phyloP scores from a whole-genome alignment of 441 rosid genomes.

The Geranium incanum region DNA sequence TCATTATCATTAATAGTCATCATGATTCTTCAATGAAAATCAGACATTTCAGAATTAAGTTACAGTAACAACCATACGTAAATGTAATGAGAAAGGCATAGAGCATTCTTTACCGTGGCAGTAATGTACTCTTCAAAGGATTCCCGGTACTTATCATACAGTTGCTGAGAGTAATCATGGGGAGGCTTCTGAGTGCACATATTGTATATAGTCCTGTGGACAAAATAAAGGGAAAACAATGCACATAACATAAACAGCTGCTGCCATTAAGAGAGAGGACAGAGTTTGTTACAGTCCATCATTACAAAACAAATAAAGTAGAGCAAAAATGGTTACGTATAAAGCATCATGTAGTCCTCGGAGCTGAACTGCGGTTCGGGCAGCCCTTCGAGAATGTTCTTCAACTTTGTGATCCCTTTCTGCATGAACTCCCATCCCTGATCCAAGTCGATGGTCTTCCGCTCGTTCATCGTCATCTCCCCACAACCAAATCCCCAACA shows the following conservation, averaged over 20 bases:
- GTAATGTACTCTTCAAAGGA: conserved; percentile 66
- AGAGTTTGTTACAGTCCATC: neutral
- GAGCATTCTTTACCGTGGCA: conserved; percentile 42
- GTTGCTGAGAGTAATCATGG: conserved; percentile 79
- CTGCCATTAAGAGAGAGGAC: neutral
- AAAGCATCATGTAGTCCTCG: conserved; percentile 78
- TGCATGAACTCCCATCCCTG: conserved; percentile 86
- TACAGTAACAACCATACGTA: neutral
- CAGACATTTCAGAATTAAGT: too few relatives aligned
- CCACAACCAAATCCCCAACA: too few relatives aligned
- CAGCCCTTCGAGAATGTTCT: conserved; percentile 58
- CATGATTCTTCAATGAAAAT: neutral
- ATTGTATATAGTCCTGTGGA: conserved; percentile 66
- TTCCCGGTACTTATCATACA: conserved; percentile 75
- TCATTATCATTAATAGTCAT: too few relatives aligned
- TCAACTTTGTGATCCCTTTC: conserved; percentile 68
- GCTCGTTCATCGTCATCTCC: conserved; percentile 25
- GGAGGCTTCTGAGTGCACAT: conserved; percentile 95
- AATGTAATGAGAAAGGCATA: neutral
- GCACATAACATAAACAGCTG: neutral
- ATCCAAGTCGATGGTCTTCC: conserved; percentile 52
- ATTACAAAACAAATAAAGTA: neutral
- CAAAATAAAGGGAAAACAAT: conserved; percentile 12
- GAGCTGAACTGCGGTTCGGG: conserved; percentile 50
- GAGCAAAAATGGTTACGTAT: conserved; percentile 46